A percentile compares a stretch with the other conserved stretches of the same genome.
Conservation (phyloP, 2,329 filamentous ascomycete species). For the Lithohypha guttulata region DNA sequence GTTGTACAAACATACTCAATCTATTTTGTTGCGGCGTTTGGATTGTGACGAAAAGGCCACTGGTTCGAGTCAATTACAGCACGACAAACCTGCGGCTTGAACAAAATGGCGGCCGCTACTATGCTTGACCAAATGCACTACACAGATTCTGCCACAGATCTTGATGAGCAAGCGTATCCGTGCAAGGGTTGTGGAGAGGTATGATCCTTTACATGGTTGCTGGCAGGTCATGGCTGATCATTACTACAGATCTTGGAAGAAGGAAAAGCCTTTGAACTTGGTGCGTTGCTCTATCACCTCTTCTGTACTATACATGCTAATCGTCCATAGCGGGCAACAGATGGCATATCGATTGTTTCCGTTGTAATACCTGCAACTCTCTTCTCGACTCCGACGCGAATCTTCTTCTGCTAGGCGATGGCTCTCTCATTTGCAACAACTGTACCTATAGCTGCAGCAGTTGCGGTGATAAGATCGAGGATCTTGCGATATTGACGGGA, state of each 20-base stretch:
- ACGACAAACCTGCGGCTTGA: not conserved
- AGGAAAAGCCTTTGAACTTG: constrained; percentile 94
- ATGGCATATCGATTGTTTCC: constrained; percentile 99
- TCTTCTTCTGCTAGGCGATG: constrained; percentile 89
- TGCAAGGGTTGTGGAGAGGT: constrained; percentile 93
- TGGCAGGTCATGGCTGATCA: constrained; percentile 10
- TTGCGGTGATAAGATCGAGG: constrained; percentile 95
- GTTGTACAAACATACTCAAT: not conserved
- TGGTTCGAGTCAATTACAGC: constrained; percentile 5
- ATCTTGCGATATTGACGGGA: constrained; percentile 90
- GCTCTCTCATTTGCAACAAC: constrained; percentile 97
- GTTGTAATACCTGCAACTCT: constrained; percentile 89
- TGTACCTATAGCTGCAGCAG: constrained; percentile 98
- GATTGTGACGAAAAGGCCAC: not conserved
- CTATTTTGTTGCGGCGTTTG: not conserved
- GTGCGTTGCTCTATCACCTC: constrained; percentile 37
- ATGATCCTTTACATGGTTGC: constrained; percentile 26
- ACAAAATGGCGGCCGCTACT: constrained; percentile 7
- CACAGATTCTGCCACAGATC: constrained; percentile 56
- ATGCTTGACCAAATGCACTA: constrained; percentile 24
- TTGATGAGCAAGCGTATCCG: constrained; percentile 68
- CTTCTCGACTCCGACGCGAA: constrained; percentile 97
- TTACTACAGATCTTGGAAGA: constrained; percentile 90
- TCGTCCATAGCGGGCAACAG: constrained; percentile 66
- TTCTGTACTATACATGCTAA: constrained; percentile 20